Conservation (phyloP, 768 basidiomycete genomes). For the Serendipita sp. region DNA sequence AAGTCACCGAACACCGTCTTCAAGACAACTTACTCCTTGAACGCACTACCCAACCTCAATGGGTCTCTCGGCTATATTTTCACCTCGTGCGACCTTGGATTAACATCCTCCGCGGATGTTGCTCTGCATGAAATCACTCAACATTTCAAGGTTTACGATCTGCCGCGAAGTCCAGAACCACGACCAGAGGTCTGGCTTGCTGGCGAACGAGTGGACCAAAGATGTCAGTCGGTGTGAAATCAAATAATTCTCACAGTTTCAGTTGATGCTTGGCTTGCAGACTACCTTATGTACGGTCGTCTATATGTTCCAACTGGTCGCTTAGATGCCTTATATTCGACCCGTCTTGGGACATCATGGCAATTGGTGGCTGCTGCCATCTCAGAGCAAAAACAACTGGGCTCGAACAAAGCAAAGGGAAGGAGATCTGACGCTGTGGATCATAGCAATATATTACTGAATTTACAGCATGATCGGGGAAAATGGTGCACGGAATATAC, state of each 20-base stretch:
- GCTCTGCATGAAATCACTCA: slow-evolving; percentile 82
- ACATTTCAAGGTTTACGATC: slow-evolving; percentile 68
- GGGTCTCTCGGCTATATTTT: slow-evolving; percentile 91
- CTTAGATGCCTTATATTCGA: slow-evolving; percentile 79
- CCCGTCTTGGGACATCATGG: slow-evolving; percentile 56
- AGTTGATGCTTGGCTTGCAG: slow-evolving; percentile 23
- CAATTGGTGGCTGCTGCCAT: slow-evolving; percentile 77
- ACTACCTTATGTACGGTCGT: slow-evolving; percentile 87
- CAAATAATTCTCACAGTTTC: not conserved
- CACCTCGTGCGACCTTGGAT: slow-evolving; percentile 66
- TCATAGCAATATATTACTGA: slow-evolving; percentile 46
- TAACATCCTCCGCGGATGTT: slow-evolving; percentile 51
- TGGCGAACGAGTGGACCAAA: slow-evolving; percentile 58
- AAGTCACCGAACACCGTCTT: slow-evolving; percentile 83
- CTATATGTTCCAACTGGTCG: slow-evolving; percentile 79
- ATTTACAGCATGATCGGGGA: slow-evolving; percentile 81
- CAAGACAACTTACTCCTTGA: slow-evolving; percentile 83
- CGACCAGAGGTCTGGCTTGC: slow-evolving; percentile 70
- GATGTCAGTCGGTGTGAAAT: slow-evolving; percentile 34
- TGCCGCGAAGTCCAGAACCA: slow-evolving; percentile 61
- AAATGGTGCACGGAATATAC: slow-evolving; percentile 89
- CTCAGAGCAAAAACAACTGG: slow-evolving; percentile 31
- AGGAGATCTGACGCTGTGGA: slow-evolving; percentile 10
- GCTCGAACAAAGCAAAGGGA: slow-evolving; percentile 8
- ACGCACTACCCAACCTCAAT: slow-evolving; percentile 80